These are phyloP conservation scores for Penicillium taxi DNA, from an alignment of 495 filamentous ascomycete species.

Conservation along the genomic window DNA sequence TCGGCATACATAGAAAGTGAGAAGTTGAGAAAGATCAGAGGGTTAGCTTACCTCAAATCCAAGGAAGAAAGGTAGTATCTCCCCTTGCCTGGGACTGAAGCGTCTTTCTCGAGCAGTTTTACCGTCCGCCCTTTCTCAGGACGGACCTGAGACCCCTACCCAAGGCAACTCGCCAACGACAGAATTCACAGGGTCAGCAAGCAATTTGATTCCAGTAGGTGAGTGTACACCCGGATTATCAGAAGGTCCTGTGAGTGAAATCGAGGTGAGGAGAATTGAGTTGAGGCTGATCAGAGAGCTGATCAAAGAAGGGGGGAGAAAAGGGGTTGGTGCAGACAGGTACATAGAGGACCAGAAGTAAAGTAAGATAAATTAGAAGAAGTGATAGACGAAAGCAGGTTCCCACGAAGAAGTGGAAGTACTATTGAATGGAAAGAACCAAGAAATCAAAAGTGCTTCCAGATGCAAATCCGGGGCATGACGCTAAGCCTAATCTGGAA, in stretches of 20 bases:
- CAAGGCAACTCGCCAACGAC: constrained; percentile 37
- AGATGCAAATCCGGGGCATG: constrained; percentile 24
- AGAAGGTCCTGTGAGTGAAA: constrained; percentile 4
- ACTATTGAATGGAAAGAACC: constrained; percentile 4
- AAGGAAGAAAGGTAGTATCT: constrained; percentile 5
- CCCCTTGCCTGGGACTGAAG: constrained; percentile 7
- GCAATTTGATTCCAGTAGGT: constrained; percentile 4
- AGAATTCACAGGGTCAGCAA: constrained; percentile 18
- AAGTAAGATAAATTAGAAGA: constrained; percentile 3
- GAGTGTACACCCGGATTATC: constrained; percentile 8
- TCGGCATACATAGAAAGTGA: constrained; percentile 5
- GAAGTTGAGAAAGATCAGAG: not conserved
- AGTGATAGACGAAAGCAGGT: not conserved
- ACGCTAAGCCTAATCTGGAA: constrained; percentile 15
- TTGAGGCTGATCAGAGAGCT: constrained; percentile 21
- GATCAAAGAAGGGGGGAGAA: constrained; percentile 27
- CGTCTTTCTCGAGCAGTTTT: constrained; percentile 26
- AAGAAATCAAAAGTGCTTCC: constrained; percentile 16
- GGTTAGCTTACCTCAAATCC: constrained; percentile 10
- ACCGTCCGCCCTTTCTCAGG: constrained; percentile 55
- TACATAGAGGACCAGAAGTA: constrained; percentile 32
- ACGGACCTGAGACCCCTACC: constrained; percentile 50
- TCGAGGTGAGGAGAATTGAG: constrained; percentile 9
- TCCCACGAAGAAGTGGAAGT: constrained; percentile 12
- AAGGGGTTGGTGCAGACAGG: constrained; percentile 29